Conservation (phyloP, 1,284 basidiomycete genomes). For the Cryptococcus amylolentus region DNA sequence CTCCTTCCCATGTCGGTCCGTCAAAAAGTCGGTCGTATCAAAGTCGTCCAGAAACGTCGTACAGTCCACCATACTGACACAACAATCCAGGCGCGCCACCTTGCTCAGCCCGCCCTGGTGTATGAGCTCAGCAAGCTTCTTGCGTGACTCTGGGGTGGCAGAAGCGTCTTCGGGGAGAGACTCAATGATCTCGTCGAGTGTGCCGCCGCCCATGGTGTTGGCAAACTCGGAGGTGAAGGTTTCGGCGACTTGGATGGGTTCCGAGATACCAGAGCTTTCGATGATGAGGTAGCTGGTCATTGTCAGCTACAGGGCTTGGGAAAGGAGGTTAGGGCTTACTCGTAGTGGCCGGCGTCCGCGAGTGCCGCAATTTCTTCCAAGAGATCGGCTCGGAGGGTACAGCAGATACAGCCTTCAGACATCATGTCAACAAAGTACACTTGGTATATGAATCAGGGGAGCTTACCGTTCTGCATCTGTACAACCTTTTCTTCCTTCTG, state of each 20-base stretch:
- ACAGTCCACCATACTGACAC: conserved; percentile 46
- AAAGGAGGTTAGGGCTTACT: conserved; percentile 21
- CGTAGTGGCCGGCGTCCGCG: conserved; percentile 46
- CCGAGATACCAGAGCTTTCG: conserved; percentile 52
- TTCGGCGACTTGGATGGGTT: conserved; percentile 52
- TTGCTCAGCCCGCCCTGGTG: conserved; percentile 49
- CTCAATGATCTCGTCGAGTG: conserved; percentile 36
- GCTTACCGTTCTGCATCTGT: conserved; percentile 51
- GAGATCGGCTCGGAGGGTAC: conserved; percentile 53
- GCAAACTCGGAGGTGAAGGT: conserved; percentile 49
- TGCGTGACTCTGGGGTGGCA: conserved; percentile 15
- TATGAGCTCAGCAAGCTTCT: conserved; percentile 48
- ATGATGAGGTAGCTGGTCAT: conserved; percentile 48
- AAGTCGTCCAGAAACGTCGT: conserved; percentile 50
- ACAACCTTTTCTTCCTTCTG: conserved; percentile 51
- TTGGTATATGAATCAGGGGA: not conserved
- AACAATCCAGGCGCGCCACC: conserved; percentile 40
- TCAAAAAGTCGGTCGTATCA: conserved; percentile 52
- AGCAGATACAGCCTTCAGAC: conserved; percentile 52
- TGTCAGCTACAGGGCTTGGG: not conserved
- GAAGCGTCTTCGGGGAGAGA: conserved; percentile 24
- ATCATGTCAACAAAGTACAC: not conserved
- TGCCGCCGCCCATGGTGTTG: conserved; percentile 44
- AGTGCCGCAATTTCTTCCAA: conserved; percentile 53
- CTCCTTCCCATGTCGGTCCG: conserved; percentile 45